These are phyloP conservation scores for Solanum gracilifrons DNA, from an alignment of 257 asterid species.

Conservation along the genomic window DNA sequence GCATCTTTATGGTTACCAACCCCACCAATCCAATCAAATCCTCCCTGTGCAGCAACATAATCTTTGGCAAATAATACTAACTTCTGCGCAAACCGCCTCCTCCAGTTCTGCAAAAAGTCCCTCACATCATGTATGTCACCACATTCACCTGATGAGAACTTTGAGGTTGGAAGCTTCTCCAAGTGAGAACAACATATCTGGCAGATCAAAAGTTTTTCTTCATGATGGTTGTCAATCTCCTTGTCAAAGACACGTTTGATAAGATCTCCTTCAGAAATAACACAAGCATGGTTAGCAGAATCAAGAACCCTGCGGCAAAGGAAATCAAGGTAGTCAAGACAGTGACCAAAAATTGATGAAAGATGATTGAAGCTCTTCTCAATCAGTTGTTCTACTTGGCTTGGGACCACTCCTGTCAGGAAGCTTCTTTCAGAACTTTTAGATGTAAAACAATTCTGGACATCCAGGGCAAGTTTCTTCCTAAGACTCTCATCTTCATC, in stretches of 20 bases:
- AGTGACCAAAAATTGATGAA: conserved; percentile 52
- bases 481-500: conserved; percentile 82
- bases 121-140: conserved; percentile 8
- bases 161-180: conserved; percentile 40
- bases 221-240: conserved; percentile 94
- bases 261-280: conserved; percentile 53
- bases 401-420: conserved; percentile 29
- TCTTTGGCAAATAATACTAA: conserved; percentile 34
- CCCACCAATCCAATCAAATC: conserved; percentile 73
- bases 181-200: conserved; percentile 76
- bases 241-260: conserved; percentile 88
- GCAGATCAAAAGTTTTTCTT: conserved; percentile 70
- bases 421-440: not conserved
- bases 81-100: conserved; percentile 44
- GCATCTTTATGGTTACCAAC: conserved; percentile 88
- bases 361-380: conserved; percentile 67
- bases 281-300: conserved; percentile 35
- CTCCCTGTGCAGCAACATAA: conserved; percentile 25
- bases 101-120: conserved; percentile 52
- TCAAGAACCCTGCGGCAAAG: conserved; percentile 58
- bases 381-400: conserved; percentile 88
- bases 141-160: conserved; percentile 7
- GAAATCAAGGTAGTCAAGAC: conserved; percentile 53
- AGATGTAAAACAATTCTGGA: conserved; percentile 44
- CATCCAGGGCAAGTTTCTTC: conserved; percentile 57